A percentile compares a stretch with the other conserved stretches of the same genome.
Conservation (phyloP, 257 asterid genomes). For the Solanum sejunctum region DNA sequence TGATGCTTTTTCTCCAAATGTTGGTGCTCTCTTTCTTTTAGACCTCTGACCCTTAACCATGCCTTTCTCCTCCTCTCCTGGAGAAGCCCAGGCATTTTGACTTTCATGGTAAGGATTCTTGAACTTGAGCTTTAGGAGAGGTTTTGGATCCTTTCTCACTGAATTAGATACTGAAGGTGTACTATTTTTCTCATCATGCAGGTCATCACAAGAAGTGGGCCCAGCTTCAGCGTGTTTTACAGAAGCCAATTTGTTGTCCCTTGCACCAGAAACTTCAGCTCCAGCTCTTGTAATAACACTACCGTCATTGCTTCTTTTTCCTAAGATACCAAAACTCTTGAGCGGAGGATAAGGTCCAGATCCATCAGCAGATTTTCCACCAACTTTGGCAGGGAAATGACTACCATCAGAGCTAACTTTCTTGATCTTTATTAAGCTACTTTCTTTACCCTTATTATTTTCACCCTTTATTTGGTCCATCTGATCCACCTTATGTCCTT, state of each 20-base stretch:
- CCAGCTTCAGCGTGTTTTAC: slow-evolving; percentile 16
- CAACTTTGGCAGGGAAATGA: slow-evolving; percentile 17
- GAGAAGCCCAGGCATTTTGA: slow-evolving; percentile 32
- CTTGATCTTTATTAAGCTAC: slow-evolving; percentile 23
- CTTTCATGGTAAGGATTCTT: slow-evolving; percentile 49
- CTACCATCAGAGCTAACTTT: slow-evolving; percentile 14
- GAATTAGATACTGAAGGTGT: slow-evolving; percentile 21
- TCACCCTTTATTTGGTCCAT: slow-evolving; percentile 33
- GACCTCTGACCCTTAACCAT: slow-evolving; percentile 87
- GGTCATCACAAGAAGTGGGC: slow-evolving; percentile 22
- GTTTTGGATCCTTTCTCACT: slow-evolving; percentile 45
- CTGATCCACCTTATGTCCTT: slow-evolving; percentile 20
- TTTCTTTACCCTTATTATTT: slow-evolving; percentile 25
- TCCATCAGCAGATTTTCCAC: slow-evolving; percentile 23
- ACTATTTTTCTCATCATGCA: slow-evolving; percentile 26
- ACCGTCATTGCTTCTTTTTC: slow-evolving; percentile 40
- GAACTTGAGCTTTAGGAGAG: slow-evolving; percentile 66
- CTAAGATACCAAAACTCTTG: slow-evolving; percentile 24
- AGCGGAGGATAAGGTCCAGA: slow-evolving; percentile 34
- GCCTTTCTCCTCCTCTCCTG: slow-evolving; percentile 52
- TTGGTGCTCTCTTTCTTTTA: slow-evolving; percentile 63
- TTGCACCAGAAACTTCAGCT: slow-evolving; percentile 26
- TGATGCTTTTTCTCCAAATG: slow-evolving; percentile 18
- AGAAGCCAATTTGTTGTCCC: slow-evolving; percentile 29
- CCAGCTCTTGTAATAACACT: slow-evolving; percentile 19